A percentile compares a stretch with the other conserved stretches of the same genome.
phyloP scores from a whole-genome alignment of 2,329 filamentous ascomycete species.

The Rhinocladiella similis region DNA sequence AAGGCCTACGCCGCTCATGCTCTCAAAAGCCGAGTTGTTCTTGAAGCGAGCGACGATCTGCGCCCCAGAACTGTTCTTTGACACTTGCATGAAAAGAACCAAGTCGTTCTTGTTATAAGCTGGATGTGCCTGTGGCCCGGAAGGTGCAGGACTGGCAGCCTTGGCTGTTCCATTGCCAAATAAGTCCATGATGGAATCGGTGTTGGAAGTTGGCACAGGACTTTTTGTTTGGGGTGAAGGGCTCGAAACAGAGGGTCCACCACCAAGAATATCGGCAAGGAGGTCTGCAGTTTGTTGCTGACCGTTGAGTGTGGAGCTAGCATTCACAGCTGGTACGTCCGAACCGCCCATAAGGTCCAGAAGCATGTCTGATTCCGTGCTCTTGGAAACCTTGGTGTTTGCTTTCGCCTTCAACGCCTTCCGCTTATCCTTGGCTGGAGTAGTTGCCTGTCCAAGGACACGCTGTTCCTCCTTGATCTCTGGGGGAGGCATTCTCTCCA shows the following conservation, averaged over 20 bases:
- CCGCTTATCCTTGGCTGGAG: constrained; percentile 60
- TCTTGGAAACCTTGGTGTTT: constrained; percentile 74
- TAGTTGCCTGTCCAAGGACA: constrained; percentile 76
- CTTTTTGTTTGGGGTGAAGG: constrained; percentile 51
- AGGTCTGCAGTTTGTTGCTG: constrained; percentile 77
- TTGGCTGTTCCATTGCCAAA: constrained; percentile 56
- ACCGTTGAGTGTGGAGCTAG: constrained; percentile 56
- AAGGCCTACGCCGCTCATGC: constrained; percentile 73
- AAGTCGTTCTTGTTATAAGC: constrained; percentile 89
- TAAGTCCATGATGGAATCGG: constrained; percentile 85
- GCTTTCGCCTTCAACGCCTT: constrained; percentile 68
- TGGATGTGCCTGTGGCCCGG: constrained; percentile 56
- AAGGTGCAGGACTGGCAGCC: constrained; percentile 47
- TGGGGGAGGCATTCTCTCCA: constrained; percentile 96
- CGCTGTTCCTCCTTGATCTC: constrained; percentile 95
- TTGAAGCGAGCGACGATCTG: constrained; percentile 83
- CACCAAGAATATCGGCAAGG: constrained; percentile 86
- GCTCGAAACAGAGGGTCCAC: constrained; percentile 58
- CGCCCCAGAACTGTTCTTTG: constrained; percentile 68
- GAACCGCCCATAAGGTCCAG: constrained; percentile 87
- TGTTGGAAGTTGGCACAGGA: constrained; percentile 61
- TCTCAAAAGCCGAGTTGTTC: constrained; percentile 67
- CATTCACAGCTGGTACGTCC: constrained; percentile 60
- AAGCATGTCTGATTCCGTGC: constrained; percentile 80
- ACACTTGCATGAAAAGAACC: constrained; percentile 75